Percentiles rank a stretch among this genome's conserved stretches.
These are phyloP conservation scores for Skeletonema menzelii DNA, from an alignment of 108 stramenopile species.

Conservation along the genomic window DNA sequence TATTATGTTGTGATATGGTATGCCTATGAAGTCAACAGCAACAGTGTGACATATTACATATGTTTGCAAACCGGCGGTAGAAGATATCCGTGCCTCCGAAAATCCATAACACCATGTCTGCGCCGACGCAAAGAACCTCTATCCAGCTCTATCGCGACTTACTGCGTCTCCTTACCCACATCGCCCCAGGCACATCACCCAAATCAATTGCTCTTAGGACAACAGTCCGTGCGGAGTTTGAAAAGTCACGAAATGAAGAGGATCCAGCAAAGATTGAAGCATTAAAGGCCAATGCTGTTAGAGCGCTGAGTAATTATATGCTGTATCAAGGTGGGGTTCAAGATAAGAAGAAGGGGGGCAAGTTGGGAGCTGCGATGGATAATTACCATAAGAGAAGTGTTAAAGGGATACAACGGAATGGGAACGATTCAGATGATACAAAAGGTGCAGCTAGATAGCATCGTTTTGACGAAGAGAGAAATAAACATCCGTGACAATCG, in stretches of 20 bases:
- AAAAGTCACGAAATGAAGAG: conserved; percentile 36
- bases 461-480: background rate
- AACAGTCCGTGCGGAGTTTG: conserved; percentile 71
- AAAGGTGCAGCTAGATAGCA: background rate
- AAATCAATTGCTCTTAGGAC: conserved; percentile 75
- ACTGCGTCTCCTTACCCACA: conserved; percentile 71
- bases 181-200: conserved; percentile 77
- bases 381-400: conserved; percentile 45
- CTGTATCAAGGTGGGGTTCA: conserved; percentile 74
- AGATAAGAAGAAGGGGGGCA: conserved; percentile 56
- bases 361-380: conserved; percentile 48
- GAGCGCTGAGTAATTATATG: conserved; percentile 88
- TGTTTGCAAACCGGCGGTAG: no score
- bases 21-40: no score
- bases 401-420: conserved; percentile 22
- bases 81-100: no score
- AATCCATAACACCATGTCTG: conserved; percentile 9
- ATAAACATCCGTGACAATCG: no score
- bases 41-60: no score
- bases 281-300: conserved; percentile 72
- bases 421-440: background rate
- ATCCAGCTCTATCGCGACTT: conserved; percentile 85
- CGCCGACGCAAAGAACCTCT: conserved; percentile 37
- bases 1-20: no score
- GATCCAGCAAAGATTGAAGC: conserved; percentile 54